Percentiles rank a stretch among this genome's conserved stretches.
These are phyloP conservation scores for Yamadazyma buinensis DNA, from an alignment of 1,139 yeast genomes.

Conservation along the genomic window DNA sequence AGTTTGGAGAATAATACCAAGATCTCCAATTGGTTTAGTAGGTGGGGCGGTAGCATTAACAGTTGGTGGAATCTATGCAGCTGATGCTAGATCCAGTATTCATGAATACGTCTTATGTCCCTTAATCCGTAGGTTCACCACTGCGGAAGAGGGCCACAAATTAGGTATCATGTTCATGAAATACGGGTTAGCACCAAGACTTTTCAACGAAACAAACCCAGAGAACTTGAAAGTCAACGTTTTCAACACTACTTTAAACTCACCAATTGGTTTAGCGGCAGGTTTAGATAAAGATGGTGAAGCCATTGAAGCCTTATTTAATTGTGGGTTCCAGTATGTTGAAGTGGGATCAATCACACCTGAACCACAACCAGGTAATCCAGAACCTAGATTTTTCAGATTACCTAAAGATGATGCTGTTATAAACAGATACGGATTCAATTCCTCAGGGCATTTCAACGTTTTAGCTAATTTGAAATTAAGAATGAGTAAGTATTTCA, in stretches of 20 bases:
- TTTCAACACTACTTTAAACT: slow-evolving; percentile 59
- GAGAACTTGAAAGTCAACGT: slow-evolving; percentile 55
- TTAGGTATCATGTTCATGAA: slow-evolving; percentile 70
- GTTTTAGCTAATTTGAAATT: slow-evolving; percentile 64
- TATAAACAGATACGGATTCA: slow-evolving; percentile 91
- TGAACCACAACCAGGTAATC: slow-evolving; percentile 89
- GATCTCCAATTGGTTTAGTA: slow-evolving; percentile 18
- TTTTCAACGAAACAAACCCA: slow-evolving; percentile 42
- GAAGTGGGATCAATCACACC: slow-evolving; percentile 96
- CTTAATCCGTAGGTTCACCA: slow-evolving; percentile 61
- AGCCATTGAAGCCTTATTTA: slow-evolving; percentile 79
- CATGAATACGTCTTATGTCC: slow-evolving; percentile 85
- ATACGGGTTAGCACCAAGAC: slow-evolving; percentile 62
- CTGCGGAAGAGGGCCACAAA: slow-evolving; percentile 82
- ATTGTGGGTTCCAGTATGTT: slow-evolving; percentile 81
- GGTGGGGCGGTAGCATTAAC: slow-evolving; percentile 26
- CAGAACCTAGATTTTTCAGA: slow-evolving; percentile 85
- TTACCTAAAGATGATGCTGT: slow-evolving; percentile 84
- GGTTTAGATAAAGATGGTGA: slow-evolving; percentile 95
- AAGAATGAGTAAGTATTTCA: slow-evolving; percentile 48
- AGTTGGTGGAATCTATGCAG: slow-evolving; percentile 36
- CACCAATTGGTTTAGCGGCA: slow-evolving; percentile 92
- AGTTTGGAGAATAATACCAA: slow-evolving; percentile 17
- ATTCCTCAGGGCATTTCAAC: slow-evolving; percentile 79
- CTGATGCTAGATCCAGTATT: slow-evolving; percentile 78